These are phyloP conservation scores for Rhodotorula sp. DNA, from an alignment of 1,284 basidiomycete genomes.

Conservation along the genomic window DNA sequence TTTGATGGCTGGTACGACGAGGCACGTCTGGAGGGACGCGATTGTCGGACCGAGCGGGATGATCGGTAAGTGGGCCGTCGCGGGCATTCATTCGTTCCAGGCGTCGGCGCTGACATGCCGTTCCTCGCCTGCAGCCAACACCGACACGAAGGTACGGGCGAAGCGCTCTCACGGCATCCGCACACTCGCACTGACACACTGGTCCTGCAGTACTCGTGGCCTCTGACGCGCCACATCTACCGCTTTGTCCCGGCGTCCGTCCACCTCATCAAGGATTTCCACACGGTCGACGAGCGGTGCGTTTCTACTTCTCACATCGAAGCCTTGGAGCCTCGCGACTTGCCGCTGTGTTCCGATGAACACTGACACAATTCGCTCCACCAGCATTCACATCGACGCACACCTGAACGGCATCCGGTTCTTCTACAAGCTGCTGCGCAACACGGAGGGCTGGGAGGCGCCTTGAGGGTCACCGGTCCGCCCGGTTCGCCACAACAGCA, in stretches of 20 bases:
- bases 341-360: too few species aligned
- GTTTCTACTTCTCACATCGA: background rate
- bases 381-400: conserved; percentile 44
- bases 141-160: background rate
- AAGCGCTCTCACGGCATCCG: too few species aligned
- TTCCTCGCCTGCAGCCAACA: conserved; percentile 43
- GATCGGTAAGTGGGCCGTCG: conserved; percentile 52
- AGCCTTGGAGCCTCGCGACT: too few species aligned
- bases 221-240: conserved; percentile 55
- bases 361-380: background rate
- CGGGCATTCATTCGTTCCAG: background rate
- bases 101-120: conserved; percentile 32
- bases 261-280: conserved; percentile 55
- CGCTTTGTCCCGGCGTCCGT: conserved; percentile 54
- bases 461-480: background rate
- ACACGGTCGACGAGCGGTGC: conserved; percentile 59
- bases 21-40: conserved; percentile 50
- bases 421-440: conserved; percentile 55
- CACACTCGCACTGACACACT: background rate
- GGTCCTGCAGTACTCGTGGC: conserved; percentile 47
- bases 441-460: conserved; percentile 46
- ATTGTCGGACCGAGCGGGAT: conserved; percentile 58
- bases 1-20: conserved; percentile 57
- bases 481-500: background rate
- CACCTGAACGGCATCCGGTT: conserved; percentile 53